Conservation (phyloP, 2,329 filamentous ascomycete species). For the Graphiopsis chlorocephala region DNA sequence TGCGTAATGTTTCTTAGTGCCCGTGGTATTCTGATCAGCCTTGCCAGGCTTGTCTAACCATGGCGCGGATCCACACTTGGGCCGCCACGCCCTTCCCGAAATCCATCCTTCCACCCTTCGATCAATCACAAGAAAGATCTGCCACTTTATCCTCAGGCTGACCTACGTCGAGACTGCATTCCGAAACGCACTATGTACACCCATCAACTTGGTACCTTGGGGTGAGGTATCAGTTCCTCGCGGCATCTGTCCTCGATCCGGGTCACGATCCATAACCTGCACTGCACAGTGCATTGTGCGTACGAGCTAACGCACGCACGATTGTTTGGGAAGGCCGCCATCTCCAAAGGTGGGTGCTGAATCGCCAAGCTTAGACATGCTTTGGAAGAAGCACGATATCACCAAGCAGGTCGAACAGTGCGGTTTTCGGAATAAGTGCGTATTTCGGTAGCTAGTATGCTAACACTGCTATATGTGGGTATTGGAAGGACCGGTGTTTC, state of each 20-base stretch:
- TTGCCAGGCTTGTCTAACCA: neutral
- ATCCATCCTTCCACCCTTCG: neutral
- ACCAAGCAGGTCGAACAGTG: neutral
- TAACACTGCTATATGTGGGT: neutral
- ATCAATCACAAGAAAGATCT: neutral
- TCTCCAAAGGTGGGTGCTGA: neutral
- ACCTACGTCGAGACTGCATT: neutral
- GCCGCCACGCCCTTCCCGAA: neutral
- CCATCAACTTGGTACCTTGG: neutral
- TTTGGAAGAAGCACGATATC: neutral
- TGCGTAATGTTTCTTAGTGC: neutral
- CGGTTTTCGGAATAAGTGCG: neutral
- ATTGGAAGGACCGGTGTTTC: neutral
- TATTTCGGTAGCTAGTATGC: neutral
- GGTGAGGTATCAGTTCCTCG: neutral
- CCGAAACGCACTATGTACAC: neutral
- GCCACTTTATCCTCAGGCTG: neutral
- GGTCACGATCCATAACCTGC: neutral
- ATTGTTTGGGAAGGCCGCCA: neutral
- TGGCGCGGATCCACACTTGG: neutral
- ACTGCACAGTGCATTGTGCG: neutral
- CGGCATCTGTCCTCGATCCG: neutral
- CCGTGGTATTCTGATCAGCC: conserved; percentile 1
- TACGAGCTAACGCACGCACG: neutral
- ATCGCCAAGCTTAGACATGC: neutral